Conservation (phyloP, 257 asterid genomes). For the Penstemon newberryi region DNA sequence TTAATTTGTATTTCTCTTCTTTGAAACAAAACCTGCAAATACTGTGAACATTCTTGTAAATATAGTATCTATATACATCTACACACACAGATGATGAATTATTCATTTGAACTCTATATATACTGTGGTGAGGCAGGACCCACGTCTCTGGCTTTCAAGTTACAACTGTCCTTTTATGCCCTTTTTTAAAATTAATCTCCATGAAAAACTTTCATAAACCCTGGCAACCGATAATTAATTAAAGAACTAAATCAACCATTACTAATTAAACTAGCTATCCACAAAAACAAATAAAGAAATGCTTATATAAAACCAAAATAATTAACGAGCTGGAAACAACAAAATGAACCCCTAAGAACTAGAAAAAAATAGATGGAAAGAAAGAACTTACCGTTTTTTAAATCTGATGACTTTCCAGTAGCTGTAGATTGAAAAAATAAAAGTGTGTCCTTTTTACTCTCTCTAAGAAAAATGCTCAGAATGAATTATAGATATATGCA, state of each 20-base stretch:
- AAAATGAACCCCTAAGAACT: background rate
- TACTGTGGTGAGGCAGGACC: conserved; percentile 10
- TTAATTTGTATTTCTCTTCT: no score
- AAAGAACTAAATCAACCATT: background rate
- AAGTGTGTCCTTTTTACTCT: background rate
- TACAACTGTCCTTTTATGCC: background rate
- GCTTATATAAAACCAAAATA: background rate
- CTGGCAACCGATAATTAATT: background rate
- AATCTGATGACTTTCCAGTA: conserved; percentile 3
- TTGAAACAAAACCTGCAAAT: no score
- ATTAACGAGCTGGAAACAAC: conserved; percentile 25
- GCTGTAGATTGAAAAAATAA: conserved; percentile 10
- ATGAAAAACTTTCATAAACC: conserved; percentile 13
- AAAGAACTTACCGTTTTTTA: conserved; percentile 8
- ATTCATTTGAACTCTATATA: conserved; percentile 8
- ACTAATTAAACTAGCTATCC: no score
- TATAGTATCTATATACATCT: background rate
- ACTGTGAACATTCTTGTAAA: no score
- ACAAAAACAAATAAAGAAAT: background rate
- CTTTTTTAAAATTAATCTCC: background rate
- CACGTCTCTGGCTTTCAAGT: no score
- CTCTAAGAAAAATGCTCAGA: background rate
- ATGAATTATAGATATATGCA: background rate
- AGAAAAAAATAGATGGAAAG: background rate
- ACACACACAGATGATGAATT: background rate